These are phyloP conservation scores for Xerocomus brunneocitrinus DNA, from an alignment of 768 basidiomycete genomes.

Conservation along the genomic window DNA sequence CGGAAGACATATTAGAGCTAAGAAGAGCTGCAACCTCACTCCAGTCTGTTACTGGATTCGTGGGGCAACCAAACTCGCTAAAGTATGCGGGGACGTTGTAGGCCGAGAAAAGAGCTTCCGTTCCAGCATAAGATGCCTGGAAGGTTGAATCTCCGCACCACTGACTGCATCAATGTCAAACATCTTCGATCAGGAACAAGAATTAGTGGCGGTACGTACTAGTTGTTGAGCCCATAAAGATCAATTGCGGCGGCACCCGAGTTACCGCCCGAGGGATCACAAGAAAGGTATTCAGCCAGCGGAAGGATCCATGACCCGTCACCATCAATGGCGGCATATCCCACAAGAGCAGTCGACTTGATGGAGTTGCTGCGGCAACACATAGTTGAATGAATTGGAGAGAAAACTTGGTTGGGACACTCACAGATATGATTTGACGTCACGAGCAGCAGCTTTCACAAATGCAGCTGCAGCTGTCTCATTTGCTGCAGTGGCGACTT, in stretches of 20 bases:
- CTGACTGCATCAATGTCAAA: conserved; percentile 43
- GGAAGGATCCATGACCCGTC: conserved; percentile 54
- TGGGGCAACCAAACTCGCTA: conserved; percentile 81
- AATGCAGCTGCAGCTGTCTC: conserved; percentile 66
- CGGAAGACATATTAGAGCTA: conserved; percentile 63
- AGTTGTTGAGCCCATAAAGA: conserved; percentile 83
- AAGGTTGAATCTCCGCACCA: conserved; percentile 76
- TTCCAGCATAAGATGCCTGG: conserved; percentile 50
- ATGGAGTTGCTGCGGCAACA: conserved; percentile 49
- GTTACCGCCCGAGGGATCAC: conserved; percentile 53
- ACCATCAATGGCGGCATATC: conserved; percentile 84
- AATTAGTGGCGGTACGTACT: conserved; percentile 44
- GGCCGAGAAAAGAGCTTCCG: conserved; percentile 50
- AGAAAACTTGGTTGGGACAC: conserved; percentile 21
- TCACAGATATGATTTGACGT: conserved; percentile 79
- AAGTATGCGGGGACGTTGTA: conserved; percentile 86
- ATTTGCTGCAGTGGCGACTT: conserved; percentile 53
- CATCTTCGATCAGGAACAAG: neutral
- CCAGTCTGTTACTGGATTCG: conserved; percentile 62
- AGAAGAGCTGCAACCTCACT: conserved; percentile 74
- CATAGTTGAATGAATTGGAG: neutral
- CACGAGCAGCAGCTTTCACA: conserved; percentile 89
- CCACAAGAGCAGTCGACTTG: conserved; percentile 62
- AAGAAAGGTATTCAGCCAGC: conserved; percentile 76
- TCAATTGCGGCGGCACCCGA: conserved; percentile 68